Conservation (phyloP, 2,329 filamentous ascomycete genomes). For the Fusarium sp. region DNA sequence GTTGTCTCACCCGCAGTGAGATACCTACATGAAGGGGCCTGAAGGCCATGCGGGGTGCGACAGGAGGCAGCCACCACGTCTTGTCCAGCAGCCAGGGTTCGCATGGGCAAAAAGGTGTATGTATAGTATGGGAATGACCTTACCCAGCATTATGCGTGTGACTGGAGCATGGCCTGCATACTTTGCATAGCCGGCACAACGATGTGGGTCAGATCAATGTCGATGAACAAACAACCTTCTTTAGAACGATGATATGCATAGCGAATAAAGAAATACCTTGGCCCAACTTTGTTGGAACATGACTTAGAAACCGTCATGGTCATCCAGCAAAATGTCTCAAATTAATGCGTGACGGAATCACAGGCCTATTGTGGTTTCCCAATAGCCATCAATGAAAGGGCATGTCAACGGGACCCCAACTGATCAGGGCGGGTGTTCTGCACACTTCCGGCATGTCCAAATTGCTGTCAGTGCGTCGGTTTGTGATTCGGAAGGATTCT, state of each 20-base stretch:
- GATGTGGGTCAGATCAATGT: conserved; percentile 26
- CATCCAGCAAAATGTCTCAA: neutral
- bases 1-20: conserved; percentile 40
- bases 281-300: neutral
- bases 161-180: conserved; percentile 23
- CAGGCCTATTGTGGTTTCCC: neutral
- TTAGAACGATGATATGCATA: conserved; percentile 33
- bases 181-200: conserved; percentile 32
- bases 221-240: conserved; percentile 25
- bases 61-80: conserved; percentile 31
- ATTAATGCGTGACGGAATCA: neutral
- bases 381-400: neutral
- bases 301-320: neutral
- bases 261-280: neutral
- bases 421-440: neutral
- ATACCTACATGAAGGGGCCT: conserved; percentile 36
- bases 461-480: conserved; percentile 18
- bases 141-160: conserved; percentile 11
- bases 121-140: conserved; percentile 24
- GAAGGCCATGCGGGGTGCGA: conserved; percentile 35
- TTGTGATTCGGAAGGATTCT: conserved; percentile 20
- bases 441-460: neutral
- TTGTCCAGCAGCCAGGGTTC: conserved; percentile 31
- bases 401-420: neutral
- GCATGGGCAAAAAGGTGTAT: conserved; percentile 37